Evolutionary conservation across 2,329 filamentous ascomycete species (phyloP).

Genomic region (Aspergillus quadricinctus): DNA sequence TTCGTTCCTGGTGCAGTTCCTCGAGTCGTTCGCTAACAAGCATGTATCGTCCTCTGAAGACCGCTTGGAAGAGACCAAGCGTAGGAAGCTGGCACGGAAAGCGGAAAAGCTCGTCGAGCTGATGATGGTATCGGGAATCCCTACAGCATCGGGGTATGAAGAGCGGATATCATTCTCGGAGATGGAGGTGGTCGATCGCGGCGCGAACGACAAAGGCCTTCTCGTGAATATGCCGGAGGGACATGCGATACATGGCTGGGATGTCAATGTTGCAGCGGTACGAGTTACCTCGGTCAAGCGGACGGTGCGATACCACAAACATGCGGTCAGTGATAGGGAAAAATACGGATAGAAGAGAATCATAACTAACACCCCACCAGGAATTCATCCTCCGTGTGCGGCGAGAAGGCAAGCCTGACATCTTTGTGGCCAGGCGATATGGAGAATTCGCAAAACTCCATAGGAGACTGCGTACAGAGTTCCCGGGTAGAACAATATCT

Average conservation of each 20-base stretch:
- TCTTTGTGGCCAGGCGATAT: slow-evolving; percentile 79
- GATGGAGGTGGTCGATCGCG: slow-evolving; percentile 91
- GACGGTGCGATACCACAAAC: slow-evolving; percentile 83
- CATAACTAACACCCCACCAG: slow-evolving; percentile 39
- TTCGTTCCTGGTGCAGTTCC: slow-evolving; percentile 57
- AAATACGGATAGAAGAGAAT: background rate
- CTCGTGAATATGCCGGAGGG: slow-evolving; percentile 85
- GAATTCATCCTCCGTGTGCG: slow-evolving; percentile 89
- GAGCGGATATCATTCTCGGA: slow-evolving; percentile 95
- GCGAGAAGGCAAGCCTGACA: slow-evolving; percentile 67
- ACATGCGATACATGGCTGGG: slow-evolving; percentile 91
- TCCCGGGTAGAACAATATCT: slow-evolving; percentile 85
- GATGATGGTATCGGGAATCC: slow-evolving; percentile 98
- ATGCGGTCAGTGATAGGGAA: slow-evolving; percentile 61
- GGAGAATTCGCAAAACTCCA: slow-evolving; percentile 81
- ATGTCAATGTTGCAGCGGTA: slow-evolving; percentile 90
- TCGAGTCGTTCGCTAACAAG: slow-evolving; percentile 95
- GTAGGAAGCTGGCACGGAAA: slow-evolving; percentile 85
- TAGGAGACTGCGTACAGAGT: slow-evolving; percentile 72
- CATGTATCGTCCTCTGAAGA: slow-evolving; percentile 97
- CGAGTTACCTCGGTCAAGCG: slow-evolving; percentile 75
- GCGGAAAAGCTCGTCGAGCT: slow-evolving; percentile 93
- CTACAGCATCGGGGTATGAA: slow-evolving; percentile 93
- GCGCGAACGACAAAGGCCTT: slow-evolving; percentile 85
- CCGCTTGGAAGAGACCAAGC: slow-evolving; percentile 90